These are phyloP conservation scores for Rhodotorula sp. DNA, from an alignment of 1,284 basidiomycete genomes.

Conservation along the genomic window DNA sequence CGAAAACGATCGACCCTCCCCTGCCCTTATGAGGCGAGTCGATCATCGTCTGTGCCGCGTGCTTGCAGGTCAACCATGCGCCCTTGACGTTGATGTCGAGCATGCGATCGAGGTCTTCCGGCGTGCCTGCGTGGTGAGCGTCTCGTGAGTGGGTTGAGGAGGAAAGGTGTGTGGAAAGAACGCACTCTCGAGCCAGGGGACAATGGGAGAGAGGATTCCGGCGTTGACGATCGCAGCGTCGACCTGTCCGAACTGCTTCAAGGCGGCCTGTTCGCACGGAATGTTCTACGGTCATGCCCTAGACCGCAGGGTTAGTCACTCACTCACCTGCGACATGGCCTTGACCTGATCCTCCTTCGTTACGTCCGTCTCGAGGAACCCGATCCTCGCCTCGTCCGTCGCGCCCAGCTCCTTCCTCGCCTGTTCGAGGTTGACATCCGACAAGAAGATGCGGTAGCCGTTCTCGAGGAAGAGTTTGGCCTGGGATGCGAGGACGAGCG, in stretches of 20 bases:
- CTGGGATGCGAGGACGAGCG: not conserved
- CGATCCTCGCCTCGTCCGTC: not conserved
- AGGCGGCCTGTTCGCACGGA: not conserved
- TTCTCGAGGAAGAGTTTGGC: conserved; percentile 15
- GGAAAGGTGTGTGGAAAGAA: not conserved
- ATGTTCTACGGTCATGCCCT: too few relatives aligned
- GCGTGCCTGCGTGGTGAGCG: not conserved
- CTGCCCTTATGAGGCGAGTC: conserved; percentile 3
- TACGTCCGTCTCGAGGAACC: conserved; percentile 13
- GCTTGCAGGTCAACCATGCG: conserved; percentile 11
- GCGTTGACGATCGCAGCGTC: conserved; percentile 19
- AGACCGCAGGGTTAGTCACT: too few relatives aligned
- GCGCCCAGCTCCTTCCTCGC: not conserved
- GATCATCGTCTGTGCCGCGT: conserved; percentile 12
- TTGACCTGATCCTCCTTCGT: conserved; percentile 11
- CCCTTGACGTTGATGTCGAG: conserved; percentile 12
- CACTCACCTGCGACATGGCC: conserved; percentile 4
- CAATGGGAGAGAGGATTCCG: conserved; percentile 7
- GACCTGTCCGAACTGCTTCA: conserved; percentile 11
- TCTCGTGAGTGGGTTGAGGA: not conserved
- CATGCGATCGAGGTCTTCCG: not conserved
- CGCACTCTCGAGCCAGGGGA: conserved; percentile 13
- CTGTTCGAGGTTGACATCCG: not conserved
- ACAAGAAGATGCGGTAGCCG: conserved; percentile 4
- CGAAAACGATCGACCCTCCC: conserved; percentile 8